Evolutionary conservation across 768 basidiomycete genomes (phyloP).

Genomic region (Phlegmacium glaucopus): DNA sequence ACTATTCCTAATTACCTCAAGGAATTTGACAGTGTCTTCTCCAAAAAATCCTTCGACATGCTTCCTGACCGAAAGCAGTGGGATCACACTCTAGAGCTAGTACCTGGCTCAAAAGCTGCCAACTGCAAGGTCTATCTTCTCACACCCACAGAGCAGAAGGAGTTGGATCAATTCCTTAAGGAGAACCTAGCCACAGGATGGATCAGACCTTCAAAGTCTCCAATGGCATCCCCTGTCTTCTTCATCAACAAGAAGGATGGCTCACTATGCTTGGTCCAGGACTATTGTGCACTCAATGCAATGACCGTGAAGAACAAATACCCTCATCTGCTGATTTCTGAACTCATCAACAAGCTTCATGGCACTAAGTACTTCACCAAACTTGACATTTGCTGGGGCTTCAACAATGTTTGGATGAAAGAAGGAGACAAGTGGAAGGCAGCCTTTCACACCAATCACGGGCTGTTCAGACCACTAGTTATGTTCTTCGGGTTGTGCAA

Average conservation of each 20-base stretch:
- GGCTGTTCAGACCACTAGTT: too few relatives aligned
- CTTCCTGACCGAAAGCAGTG: too few relatives aligned
- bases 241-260: conserved; percentile 15
- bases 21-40: too few relatives aligned
- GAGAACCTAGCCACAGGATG: conserved; percentile 15
- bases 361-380: too few relatives aligned
- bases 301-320: conserved; percentile 29
- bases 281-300: conserved; percentile 29
- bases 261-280: conserved; percentile 19
- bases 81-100: too few relatives aligned
- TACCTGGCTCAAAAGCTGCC: conserved; percentile 29
- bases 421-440: too few relatives aligned
- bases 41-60: too few relatives aligned
- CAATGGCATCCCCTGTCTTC: conserved; percentile 4
- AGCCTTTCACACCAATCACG: too few relatives aligned
- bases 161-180: conserved; percentile 21
- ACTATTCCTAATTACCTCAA: too few relatives aligned
- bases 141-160: conserved; percentile 14
- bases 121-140: conserved; percentile 18
- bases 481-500: too few relatives aligned
- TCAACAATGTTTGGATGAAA: too few relatives aligned
- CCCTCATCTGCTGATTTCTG: conserved; percentile 30
- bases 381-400: too few relatives aligned
- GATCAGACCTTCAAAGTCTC: conserved; percentile 9
- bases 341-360: conserved; percentile 33